A percentile compares a stretch with the other conserved stretches of the same genome.
Conservation (phyloP, 2,329 filamentous ascomycete species). For the Trichoderma lentiforme region DNA sequence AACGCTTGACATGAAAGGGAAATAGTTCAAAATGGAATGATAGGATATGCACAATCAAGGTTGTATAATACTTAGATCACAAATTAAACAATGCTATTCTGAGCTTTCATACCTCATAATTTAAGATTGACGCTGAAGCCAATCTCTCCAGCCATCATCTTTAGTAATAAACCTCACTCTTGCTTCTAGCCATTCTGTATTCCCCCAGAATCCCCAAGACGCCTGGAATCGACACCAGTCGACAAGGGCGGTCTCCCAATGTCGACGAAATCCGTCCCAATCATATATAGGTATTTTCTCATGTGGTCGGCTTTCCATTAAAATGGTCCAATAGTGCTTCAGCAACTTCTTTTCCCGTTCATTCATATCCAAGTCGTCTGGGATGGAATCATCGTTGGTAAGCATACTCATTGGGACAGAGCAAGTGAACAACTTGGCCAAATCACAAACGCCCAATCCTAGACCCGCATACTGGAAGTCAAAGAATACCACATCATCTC, state of each 20-base stretch:
- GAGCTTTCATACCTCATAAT: background rate
- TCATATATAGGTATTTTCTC: constrained; percentile 38
- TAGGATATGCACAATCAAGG: background rate
- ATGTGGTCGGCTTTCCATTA: constrained; percentile 28
- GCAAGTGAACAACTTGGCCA: constrained; percentile 66
- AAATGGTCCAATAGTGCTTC: constrained; percentile 42
- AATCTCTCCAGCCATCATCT: constrained; percentile 44
- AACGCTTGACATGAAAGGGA: no score
- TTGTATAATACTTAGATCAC: background rate
- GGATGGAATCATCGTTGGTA: constrained; percentile 28
- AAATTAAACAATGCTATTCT: background rate
- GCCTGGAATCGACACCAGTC: constrained; percentile 64
- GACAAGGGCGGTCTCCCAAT: constrained; percentile 66
- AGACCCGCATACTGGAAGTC: constrained; percentile 68
- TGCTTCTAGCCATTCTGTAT: constrained; percentile 55
- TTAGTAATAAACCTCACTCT: constrained; percentile 48
- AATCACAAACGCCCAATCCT: constrained; percentile 62
- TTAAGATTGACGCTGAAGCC: constrained; percentile 32
- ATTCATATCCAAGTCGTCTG: constrained; percentile 45
- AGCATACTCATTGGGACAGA: constrained; percentile 58
- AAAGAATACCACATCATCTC: constrained; percentile 57
- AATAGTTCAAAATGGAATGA: background rate
- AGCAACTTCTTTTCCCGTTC: constrained; percentile 51
- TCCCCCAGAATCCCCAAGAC: constrained; percentile 61
- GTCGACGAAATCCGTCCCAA: constrained; percentile 52